Percentiles rank a stretch among this genome's conserved stretches.
Evolutionary conservation across 371 early-diverging fungal species (phyloP).

Genomic region (Mortierella sp.): DNA sequence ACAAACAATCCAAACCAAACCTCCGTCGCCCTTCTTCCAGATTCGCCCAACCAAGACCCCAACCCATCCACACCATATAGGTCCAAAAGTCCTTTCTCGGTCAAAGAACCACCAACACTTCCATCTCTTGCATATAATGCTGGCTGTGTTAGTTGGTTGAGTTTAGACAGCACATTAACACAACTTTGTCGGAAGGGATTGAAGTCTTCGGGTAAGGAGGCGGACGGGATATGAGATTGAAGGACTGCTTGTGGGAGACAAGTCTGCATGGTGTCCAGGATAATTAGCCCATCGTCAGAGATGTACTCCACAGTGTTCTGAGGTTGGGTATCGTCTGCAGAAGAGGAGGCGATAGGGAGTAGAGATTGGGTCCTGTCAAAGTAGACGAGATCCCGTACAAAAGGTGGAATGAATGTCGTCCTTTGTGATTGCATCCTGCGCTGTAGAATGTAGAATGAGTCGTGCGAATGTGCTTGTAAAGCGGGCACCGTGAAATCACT

Average conservation of each 20-base stretch:
- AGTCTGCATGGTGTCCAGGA: neutral
- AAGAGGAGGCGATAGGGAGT: neutral
- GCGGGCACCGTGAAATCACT: neutral
- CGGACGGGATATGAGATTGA: neutral
- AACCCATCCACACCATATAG: slow-evolving; percentile 23
- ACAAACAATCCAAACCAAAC: slow-evolving; percentile 38
- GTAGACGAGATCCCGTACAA: slow-evolving; percentile 34
- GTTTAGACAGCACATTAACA: neutral
- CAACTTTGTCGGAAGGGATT: slow-evolving; percentile 23
- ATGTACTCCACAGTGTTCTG: neutral
- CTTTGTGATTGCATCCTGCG: slow-evolving; percentile 5
- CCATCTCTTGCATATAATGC: neutral
- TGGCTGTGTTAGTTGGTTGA: neutral
- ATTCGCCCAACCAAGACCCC: slow-evolving; percentile 16
- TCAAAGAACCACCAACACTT: neutral
- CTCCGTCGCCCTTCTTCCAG: slow-evolving; percentile 16
- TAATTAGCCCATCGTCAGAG: slow-evolving; percentile 13
- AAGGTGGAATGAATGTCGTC: slow-evolving; percentile 31
- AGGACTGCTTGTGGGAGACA: slow-evolving; percentile 14
- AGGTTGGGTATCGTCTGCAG: neutral
- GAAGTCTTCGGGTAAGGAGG: slow-evolving; percentile 18
- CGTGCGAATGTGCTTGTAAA: neutral
- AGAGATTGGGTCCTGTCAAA: neutral
- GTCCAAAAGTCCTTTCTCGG: neutral
- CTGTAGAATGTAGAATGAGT: neutral